Conservation (phyloP, 768 basidiomycete species). For the Kwoniella pini region DNA sequence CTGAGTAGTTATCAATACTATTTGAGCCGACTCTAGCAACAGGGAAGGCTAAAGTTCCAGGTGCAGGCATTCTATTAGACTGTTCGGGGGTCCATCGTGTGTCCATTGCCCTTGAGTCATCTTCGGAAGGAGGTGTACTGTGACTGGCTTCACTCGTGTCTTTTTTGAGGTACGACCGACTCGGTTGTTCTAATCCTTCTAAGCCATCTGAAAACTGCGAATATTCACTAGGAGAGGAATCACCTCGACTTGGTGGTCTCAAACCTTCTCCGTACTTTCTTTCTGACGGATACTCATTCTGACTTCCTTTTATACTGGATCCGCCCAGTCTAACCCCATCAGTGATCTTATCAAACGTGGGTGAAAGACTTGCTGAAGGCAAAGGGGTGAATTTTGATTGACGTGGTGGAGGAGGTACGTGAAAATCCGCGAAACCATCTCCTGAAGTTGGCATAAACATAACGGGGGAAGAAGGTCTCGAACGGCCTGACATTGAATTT, state of each 20-base stretch:
- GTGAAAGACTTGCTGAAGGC: constrained; percentile 29
- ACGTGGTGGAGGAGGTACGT: constrained; percentile 26
- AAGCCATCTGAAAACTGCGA: constrained; percentile 34
- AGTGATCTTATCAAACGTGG: constrained; percentile 38
- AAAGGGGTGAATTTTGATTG: constrained; percentile 43
- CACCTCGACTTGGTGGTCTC: constrained; percentile 12
- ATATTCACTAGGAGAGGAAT: constrained; percentile 34
- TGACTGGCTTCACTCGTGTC: constrained; percentile 14
- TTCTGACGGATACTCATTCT: background rate
- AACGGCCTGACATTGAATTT: constrained; percentile 1
- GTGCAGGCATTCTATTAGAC: background rate
- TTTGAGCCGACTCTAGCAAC: constrained; percentile 12
- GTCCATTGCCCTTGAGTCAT: background rate
- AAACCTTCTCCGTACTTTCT: constrained; percentile 5
- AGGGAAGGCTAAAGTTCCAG: constrained; percentile 16
- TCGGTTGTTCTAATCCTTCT: constrained; percentile 31
- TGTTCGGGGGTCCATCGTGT: background rate
- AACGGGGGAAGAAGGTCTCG: constrained; percentile 30
- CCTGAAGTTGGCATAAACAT: constrained; percentile 43
- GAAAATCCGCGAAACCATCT: constrained; percentile 43
- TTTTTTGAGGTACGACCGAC: constrained; percentile 33
- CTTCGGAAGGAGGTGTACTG: constrained; percentile 1
- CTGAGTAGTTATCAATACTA: background rate
- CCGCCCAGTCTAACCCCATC: constrained; percentile 16
- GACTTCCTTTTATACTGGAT: constrained; percentile 9